Percentiles rank a stretch among this genome's conserved stretches.
These are phyloP conservation scores for Musa balbisiana DNA, from an alignment of 202 grass and related monocot genomes.

Conservation along the genomic window DNA sequence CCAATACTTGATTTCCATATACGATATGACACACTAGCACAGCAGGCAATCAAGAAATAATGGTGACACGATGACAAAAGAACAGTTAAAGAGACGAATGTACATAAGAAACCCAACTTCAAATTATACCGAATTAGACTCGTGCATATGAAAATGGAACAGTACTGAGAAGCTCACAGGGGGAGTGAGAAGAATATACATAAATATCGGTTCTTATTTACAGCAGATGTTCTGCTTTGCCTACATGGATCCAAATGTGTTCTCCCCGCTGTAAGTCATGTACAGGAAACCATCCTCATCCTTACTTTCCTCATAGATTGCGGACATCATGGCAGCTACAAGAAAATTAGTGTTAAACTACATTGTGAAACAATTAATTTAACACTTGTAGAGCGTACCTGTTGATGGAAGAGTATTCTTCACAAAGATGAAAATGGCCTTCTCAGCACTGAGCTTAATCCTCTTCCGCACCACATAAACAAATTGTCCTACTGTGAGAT, in stretches of 20 bases:
- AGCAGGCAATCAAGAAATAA: no score
- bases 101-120: no score
- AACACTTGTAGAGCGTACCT: neutral
- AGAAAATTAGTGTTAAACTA: neutral
- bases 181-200: neutral
- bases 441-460: slow-evolving; percentile 13
- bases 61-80: no score
- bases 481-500: slow-evolving; percentile 17
- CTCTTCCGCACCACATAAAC: slow-evolving; percentile 18
- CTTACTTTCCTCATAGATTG: slow-evolving; percentile 7
- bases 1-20: no score
- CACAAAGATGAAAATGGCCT: slow-evolving; percentile 13
- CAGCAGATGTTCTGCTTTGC: neutral
- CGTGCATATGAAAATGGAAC: no score
- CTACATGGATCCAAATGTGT: neutral
- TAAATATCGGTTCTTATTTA: neutral
- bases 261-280: slow-evolving; percentile 15
- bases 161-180: no score
- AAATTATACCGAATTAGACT: no score
- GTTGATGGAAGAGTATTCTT: slow-evolving; percentile 7
- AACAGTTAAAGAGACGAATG: no score
- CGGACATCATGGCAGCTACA: slow-evolving; percentile 13
- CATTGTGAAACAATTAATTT: no score
- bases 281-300: slow-evolving; percentile 14
- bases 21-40: no score